A percentile compares a stretch with the other conserved stretches of the same genome.
Evolutionary conservation across 2,329 filamentous ascomycete species (phyloP).

Genomic region (Cyphellophora attinorum): DNA sequence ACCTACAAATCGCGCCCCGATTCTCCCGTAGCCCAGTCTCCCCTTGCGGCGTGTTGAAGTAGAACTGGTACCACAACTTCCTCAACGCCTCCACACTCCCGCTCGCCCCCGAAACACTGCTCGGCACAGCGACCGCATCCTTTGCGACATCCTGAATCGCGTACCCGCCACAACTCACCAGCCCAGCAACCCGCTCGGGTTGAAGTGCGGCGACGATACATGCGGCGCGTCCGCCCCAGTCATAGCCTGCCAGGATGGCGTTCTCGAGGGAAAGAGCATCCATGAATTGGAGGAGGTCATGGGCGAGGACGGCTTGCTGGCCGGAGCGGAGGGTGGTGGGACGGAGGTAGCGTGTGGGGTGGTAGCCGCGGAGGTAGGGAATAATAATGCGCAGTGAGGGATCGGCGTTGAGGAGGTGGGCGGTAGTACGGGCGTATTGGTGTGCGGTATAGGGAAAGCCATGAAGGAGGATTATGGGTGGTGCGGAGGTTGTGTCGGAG

Average conservation of each 20-base stretch:
- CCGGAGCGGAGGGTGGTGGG: constrained; percentile 17
- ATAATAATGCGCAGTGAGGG: constrained; percentile 21
- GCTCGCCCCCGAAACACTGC: no score
- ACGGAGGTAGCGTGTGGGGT: constrained; percentile 18
- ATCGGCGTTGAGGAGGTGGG: constrained; percentile 13
- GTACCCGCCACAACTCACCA: constrained; percentile 11
- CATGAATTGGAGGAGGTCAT: constrained; percentile 20
- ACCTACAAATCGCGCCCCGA: no score
- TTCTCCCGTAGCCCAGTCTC: no score
- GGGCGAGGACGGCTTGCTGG: constrained; percentile 20
- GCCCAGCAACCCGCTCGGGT: constrained; percentile 19
- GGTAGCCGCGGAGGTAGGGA: constrained; percentile 21
- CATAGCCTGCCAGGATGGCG: constrained; percentile 21
- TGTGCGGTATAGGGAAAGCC: constrained; percentile 22
- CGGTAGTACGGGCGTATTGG: constrained; percentile 18
- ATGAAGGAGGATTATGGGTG: constrained; percentile 19
- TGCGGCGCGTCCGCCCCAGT: constrained; percentile 21
- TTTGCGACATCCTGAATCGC: background rate
- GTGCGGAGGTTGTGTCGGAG: constrained; percentile 4
- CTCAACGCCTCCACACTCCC: no score
- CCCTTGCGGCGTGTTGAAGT: no score
- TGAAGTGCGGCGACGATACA: constrained; percentile 19
- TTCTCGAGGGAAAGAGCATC: constrained; percentile 18
- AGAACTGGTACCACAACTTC: no score
- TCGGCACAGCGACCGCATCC: no score